These are phyloP conservation scores for Elsinoe ampelina DNA, from an alignment of 2,329 filamentous ascomycete genomes.

Conservation along the genomic window DNA sequence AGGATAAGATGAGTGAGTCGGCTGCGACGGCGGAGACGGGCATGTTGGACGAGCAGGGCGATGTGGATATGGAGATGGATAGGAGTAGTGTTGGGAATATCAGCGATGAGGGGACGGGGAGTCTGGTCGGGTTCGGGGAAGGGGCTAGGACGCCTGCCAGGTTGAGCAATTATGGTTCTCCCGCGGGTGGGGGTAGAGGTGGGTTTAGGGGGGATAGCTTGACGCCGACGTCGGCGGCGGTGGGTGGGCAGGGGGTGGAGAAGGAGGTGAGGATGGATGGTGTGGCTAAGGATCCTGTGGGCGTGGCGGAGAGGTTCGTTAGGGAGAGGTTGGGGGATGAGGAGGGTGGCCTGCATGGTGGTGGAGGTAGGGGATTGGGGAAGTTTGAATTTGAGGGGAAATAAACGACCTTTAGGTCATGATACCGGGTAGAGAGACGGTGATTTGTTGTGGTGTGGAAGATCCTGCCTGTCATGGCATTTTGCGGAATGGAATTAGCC, in stretches of 20 bases:
- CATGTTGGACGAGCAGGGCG: constrained; percentile 11
- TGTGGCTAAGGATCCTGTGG: constrained; percentile 35
- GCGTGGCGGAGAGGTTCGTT: constrained; percentile 55
- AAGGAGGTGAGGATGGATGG: constrained; percentile 37
- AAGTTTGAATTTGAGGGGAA: constrained; percentile 51
- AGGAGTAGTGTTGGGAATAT: constrained; percentile 63
- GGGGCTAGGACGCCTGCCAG: constrained; percentile 56
- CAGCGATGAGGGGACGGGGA: constrained; percentile 76
- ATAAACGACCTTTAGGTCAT: not conserved
- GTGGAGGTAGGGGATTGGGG: constrained; percentile 37
- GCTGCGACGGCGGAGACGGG: not conserved
- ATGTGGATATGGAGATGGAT: constrained; percentile 33
- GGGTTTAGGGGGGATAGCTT: constrained; percentile 22
- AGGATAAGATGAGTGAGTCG: constrained; percentile 60
- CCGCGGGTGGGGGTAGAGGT: constrained; percentile 38
- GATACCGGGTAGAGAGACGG: not conserved
- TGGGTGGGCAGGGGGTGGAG: constrained; percentile 20
- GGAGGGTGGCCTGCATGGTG: constrained; percentile 35
- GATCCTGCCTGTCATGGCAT: too few species aligned
- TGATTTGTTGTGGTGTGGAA: not conserved
- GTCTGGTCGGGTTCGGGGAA: constrained; percentile 85
- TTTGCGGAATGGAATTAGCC: not conserved
- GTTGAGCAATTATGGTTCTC: constrained; percentile 66
- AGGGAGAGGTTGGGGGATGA: constrained; percentile 45
- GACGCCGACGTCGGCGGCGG: constrained; percentile 23